A percentile compares a stretch with the other conserved stretches of the same genome.
These are phyloP conservation scores for Candida gorgasii DNA, from an alignment of 805 yeast species.

Conservation along the genomic window DNA sequence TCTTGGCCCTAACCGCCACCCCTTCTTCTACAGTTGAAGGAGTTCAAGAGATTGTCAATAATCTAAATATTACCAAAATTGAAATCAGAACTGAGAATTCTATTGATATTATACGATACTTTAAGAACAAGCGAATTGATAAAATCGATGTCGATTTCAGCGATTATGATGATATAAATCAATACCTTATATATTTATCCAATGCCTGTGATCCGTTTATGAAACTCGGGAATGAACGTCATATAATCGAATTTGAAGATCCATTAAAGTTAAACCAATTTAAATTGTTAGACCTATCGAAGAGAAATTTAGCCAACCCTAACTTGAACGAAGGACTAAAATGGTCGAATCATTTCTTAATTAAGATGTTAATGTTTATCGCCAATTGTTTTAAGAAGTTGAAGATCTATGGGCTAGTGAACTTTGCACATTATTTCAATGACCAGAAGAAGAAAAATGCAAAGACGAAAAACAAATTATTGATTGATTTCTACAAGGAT, in stretches of 20 bases:
- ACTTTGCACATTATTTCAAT: slow-evolving; percentile 73
- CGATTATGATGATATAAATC: slow-evolving; percentile 46
- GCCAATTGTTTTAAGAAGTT: slow-evolving; percentile 72
- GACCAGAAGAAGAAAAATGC: slow-evolving; percentile 50
- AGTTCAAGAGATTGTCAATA: slow-evolving; percentile 80
- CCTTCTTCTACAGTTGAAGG: slow-evolving; percentile 89
- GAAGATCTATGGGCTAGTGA: slow-evolving; percentile 77
- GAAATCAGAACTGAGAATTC: slow-evolving; percentile 87
- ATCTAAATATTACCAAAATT: slow-evolving; percentile 69
- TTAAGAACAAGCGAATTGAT: slow-evolving; percentile 65
- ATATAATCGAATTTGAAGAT: slow-evolving; percentile 58
- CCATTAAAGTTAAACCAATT: slow-evolving; percentile 71
- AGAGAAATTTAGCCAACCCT: slow-evolving; percentile 54
- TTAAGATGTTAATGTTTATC: slow-evolving; percentile 64
- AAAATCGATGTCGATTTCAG: slow-evolving; percentile 53
- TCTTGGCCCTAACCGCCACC: slow-evolving; percentile 91
- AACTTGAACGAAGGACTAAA: slow-evolving; percentile 65
- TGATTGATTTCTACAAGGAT: slow-evolving; percentile 61
- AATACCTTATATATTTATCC: slow-evolving; percentile 38
- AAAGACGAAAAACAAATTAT: slow-evolving; percentile 63
- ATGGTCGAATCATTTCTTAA: slow-evolving; percentile 66
- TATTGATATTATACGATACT: slow-evolving; percentile 74
- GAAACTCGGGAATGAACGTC: slow-evolving; percentile 60
- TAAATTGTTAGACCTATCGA: slow-evolving; percentile 67
- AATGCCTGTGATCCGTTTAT: slow-evolving; percentile 68